These are phyloP conservation scores for Aspergillus ibericus DNA, from an alignment of 2,329 filamentous ascomycete genomes.

Conservation along the genomic window DNA sequence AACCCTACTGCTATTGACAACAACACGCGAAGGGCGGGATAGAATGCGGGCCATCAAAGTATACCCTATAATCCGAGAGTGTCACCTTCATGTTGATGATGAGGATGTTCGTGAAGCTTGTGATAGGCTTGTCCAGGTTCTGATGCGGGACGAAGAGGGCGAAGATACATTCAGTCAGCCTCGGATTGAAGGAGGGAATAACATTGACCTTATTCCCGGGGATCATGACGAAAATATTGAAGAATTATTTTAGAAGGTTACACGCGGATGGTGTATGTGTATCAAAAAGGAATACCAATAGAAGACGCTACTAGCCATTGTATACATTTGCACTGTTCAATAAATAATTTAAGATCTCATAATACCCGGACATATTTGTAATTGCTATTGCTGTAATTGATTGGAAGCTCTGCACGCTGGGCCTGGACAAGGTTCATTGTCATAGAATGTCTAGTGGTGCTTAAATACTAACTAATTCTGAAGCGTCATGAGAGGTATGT, in stretches of 20 bases:
- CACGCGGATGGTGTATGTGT: background rate
- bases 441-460: no score
- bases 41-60: constrained; percentile 73
- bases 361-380: no score
- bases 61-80: constrained; percentile 86
- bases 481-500: no score
- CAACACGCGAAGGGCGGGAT: constrained; percentile 72
- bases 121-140: constrained; percentile 83
- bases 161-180: constrained; percentile 45
- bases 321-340: background rate
- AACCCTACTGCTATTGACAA: constrained; percentile 79
- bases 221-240: constrained; percentile 49
- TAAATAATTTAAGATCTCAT: background rate
- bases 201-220: constrained; percentile 21
- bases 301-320: background rate
- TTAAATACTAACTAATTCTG: no score
- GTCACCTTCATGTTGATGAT: constrained; percentile 74
- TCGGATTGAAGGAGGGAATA: constrained; percentile 10
- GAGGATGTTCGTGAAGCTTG: constrained; percentile 80
- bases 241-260: constrained; percentile 42
- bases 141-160: constrained; percentile 76
- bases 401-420: no score
- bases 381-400: no score
- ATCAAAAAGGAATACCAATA: background rate
- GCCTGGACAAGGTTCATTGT: no score